phyloP scores from a whole-genome alignment of 2,329 filamentous ascomycete species.

The Kalaharituber pfeilii region DNA sequence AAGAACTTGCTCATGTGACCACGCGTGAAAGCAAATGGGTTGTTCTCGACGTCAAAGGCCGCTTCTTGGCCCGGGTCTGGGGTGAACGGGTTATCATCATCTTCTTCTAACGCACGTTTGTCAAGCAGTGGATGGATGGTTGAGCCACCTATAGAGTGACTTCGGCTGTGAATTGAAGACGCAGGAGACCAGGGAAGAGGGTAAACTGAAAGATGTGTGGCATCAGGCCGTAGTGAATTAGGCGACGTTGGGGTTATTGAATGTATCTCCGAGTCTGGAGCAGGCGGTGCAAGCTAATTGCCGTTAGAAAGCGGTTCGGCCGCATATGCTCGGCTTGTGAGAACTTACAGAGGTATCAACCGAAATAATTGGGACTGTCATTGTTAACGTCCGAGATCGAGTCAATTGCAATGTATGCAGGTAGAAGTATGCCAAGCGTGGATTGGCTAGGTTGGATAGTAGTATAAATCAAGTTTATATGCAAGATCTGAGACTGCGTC shows the following conservation, averaged over 20 bases:
- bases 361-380: background rate
- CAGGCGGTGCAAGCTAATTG: slow-evolving; percentile 5
- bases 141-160: slow-evolving; percentile 14
- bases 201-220: background rate
- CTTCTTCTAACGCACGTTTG: slow-evolving; percentile 14
- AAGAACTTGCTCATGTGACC: slow-evolving; percentile 38
- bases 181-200: slow-evolving; percentile 10
- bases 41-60: slow-evolving; percentile 34
- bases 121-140: slow-evolving; percentile 13
- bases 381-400: too few species aligned
- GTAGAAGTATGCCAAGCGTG: too few species aligned
- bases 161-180: slow-evolving; percentile 5
- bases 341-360: background rate
- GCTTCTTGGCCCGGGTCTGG: slow-evolving; percentile 37
- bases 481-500: too few species aligned
- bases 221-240: background rate
- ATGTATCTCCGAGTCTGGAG: slow-evolving; percentile 3
- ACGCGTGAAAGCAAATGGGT: slow-evolving; percentile 38
- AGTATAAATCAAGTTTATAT: too few species aligned
- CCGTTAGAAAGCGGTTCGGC: background rate
- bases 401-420: too few species aligned
- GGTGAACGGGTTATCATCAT: slow-evolving; percentile 33
- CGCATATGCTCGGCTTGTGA: background rate
- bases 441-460: too few species aligned
- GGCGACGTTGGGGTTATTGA: slow-evolving; percentile 9